These are phyloP conservation scores for Candida ponderosae DNA, from an alignment of 805 yeast genomes.

Conservation along the genomic window DNA sequence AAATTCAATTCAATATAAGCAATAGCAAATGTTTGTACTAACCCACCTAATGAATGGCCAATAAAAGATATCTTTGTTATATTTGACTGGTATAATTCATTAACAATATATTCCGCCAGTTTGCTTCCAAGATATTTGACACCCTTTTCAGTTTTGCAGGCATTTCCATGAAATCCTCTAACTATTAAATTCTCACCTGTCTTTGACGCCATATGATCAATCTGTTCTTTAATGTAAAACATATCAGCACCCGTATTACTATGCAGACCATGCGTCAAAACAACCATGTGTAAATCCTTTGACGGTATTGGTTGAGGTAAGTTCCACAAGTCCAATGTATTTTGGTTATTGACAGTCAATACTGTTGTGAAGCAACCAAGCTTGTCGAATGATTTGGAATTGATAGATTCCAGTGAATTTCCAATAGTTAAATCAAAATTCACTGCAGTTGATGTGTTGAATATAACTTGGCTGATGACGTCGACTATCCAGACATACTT, in stretches of 20 bases:
- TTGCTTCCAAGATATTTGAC: slow-evolving; percentile 65
- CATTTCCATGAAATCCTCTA: slow-evolving; percentile 62
- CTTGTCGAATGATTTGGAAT: slow-evolving; percentile 16
- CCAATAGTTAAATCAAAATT: slow-evolving; percentile 56
- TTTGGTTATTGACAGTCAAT: slow-evolving; percentile 42
- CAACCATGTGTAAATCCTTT: slow-evolving; percentile 54
- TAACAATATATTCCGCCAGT: slow-evolving; percentile 56
- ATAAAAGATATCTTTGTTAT: slow-evolving; percentile 58
- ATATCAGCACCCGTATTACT: slow-evolving; percentile 72
- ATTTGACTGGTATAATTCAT: slow-evolving; percentile 35
- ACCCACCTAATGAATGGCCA: slow-evolving; percentile 77
- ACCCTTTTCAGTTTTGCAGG: slow-evolving; percentile 75
- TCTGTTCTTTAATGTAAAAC: slow-evolving; percentile 63
- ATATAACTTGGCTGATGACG: slow-evolving; percentile 62
- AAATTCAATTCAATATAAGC: slow-evolving; percentile 62
- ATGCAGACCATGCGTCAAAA: slow-evolving; percentile 72
- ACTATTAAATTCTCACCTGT: slow-evolving; percentile 51
- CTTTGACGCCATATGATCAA: slow-evolving; percentile 35
- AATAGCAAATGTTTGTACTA: slow-evolving; percentile 69
- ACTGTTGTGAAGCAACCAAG: slow-evolving; percentile 23
- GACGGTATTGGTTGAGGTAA: slow-evolving; percentile 36
- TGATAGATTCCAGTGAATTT: slow-evolving; percentile 24
- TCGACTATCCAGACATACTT: slow-evolving; percentile 65
- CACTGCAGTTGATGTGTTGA: slow-evolving; percentile 52
- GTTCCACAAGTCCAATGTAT: slow-evolving; percentile 68